Conservation (phyloP, 306 rosid species). For the Castanopsis chinensis region DNA sequence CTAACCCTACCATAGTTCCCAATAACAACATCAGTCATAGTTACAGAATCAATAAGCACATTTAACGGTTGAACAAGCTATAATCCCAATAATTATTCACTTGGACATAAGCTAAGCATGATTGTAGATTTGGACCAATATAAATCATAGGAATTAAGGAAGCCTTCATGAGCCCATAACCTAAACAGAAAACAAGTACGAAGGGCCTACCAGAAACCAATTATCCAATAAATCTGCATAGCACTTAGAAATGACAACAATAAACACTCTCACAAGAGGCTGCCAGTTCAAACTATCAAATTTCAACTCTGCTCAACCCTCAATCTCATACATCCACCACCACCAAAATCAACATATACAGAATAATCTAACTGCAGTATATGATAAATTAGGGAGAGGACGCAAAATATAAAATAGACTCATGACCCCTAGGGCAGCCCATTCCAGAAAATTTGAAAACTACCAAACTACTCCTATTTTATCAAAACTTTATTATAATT, state of each 20-base stretch:
- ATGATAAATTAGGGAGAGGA: too few relatives aligned
- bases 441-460: too few relatives aligned
- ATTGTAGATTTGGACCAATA: slow-evolving; percentile 35
- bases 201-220: slow-evolving; percentile 20
- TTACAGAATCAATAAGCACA: slow-evolving; percentile 53
- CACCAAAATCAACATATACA: slow-evolving; percentile 24
- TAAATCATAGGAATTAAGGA: slow-evolving; percentile 22
- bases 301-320: slow-evolving; percentile 24
- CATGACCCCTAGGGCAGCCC: too few relatives aligned
- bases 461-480: too few relatives aligned
- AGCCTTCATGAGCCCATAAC: slow-evolving; percentile 25
- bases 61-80: slow-evolving; percentile 50
- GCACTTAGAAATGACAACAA: slow-evolving; percentile 16
- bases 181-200: slow-evolving; percentile 21
- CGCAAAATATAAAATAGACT: too few relatives aligned
- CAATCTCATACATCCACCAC: slow-evolving; percentile 26
- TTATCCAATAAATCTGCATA: slow-evolving; percentile 23
- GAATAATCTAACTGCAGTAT: slow-evolving; percentile 23
- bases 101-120: slow-evolving; percentile 23
- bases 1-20: slow-evolving; percentile 94
- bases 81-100: slow-evolving; percentile 48
- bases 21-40: slow-evolving; percentile 72
- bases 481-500: too few relatives aligned
- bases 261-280: slow-evolving; percentile 21
- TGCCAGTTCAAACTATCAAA: slow-evolving; percentile 21